Percentiles rank a stretch among this genome's conserved stretches.
phyloP scores from a whole-genome alignment of 768 basidiomycete genomes.

The Guyanaporus albipodus region DNA sequence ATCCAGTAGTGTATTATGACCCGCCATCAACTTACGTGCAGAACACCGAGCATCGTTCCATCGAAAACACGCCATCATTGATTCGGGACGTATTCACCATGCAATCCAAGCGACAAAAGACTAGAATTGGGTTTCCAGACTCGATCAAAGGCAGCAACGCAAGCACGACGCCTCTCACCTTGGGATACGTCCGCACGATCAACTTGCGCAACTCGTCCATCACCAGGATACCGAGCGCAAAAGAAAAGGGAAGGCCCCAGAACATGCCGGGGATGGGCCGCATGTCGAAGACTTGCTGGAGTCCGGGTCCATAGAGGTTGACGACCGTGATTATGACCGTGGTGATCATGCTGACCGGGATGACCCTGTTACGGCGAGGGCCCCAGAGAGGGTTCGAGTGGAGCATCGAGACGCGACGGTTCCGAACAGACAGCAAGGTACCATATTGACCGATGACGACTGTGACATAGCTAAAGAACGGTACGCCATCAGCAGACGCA shows the following conservation, averaged over 20 bases:
- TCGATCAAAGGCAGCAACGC: not conserved
- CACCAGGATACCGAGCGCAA: slow-evolving; percentile 39
- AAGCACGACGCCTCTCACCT: slow-evolving; percentile 25
- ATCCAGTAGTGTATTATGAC: no score
- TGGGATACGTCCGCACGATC: slow-evolving; percentile 42
- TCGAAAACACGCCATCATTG: not conserved
- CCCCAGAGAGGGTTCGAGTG: slow-evolving; percentile 34
- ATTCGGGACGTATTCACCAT: slow-evolving; percentile 6
- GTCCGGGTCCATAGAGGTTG: slow-evolving; percentile 36
- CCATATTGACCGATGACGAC: slow-evolving; percentile 31
- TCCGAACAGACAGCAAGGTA: slow-evolving; percentile 23
- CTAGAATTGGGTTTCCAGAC: not conserved
- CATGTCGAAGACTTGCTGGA: slow-evolving; percentile 24
- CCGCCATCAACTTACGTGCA: no score
- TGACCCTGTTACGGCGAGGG: slow-evolving; percentile 34
- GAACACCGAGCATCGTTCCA: not conserved
- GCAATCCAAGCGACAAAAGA: slow-evolving; percentile 26
- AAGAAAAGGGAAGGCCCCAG: slow-evolving; percentile 41
- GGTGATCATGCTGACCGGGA: slow-evolving; percentile 32
- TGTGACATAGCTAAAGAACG: slow-evolving; percentile 32
- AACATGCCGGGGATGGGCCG: slow-evolving; percentile 42
- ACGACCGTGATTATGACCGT: slow-evolving; percentile 31
- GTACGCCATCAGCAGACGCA: not conserved
- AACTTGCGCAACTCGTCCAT: slow-evolving; percentile 47
- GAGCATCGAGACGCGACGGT: slow-evolving; percentile 28